Conservation (phyloP, 1,284 basidiomycete species). For the Ustilago loliicola region DNA sequence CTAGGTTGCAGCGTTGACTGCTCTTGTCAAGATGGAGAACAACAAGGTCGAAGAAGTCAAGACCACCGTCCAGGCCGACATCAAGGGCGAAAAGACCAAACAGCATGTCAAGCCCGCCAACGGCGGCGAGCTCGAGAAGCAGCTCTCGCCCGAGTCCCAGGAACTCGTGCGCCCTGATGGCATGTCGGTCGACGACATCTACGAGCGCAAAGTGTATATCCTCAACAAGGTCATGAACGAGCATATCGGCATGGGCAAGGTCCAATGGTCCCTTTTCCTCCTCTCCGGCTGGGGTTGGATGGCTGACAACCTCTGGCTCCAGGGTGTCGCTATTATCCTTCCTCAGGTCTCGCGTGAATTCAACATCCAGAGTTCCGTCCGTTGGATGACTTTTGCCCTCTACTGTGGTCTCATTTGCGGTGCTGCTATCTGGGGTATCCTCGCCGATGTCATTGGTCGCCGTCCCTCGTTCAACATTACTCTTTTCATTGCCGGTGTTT, state of each 20-base stretch:
- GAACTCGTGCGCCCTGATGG: conserved; percentile 32
- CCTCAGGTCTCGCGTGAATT: conserved; percentile 66
- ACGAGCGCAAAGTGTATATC: conserved; percentile 67
- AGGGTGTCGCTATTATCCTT: conserved; percentile 67
- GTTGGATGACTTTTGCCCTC: conserved; percentile 66
- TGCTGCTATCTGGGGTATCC: conserved; percentile 67
- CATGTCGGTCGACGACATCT: conserved; percentile 60
- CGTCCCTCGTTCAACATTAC: conserved; percentile 69
- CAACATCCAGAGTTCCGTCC: conserved; percentile 40
- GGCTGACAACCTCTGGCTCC: conserved; percentile 67
- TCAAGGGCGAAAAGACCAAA: conserved; percentile 28
- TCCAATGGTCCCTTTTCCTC: conserved; percentile 61
- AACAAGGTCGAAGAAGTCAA: conserved; percentile 33
- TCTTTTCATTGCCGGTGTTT: conserved; percentile 66
- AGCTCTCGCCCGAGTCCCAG: conserved; percentile 29
- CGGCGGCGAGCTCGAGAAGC: conserved; percentile 42
- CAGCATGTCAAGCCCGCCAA: conserved; percentile 34
- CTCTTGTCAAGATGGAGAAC: conserved; percentile 30
- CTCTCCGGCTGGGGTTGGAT: conserved; percentile 65
- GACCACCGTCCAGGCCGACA: conserved; percentile 20
- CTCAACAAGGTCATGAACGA: conserved; percentile 69
- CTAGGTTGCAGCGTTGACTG: neutral
- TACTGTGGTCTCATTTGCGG: conserved; percentile 67
- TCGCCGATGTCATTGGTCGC: conserved; percentile 68
- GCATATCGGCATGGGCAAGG: conserved; percentile 67